Evolutionary conservation across 2,329 filamentous ascomycete genomes (phyloP), one percentile per base, ranked within the genome.

Genomic region (Ophiostoma australiae): DNA sequence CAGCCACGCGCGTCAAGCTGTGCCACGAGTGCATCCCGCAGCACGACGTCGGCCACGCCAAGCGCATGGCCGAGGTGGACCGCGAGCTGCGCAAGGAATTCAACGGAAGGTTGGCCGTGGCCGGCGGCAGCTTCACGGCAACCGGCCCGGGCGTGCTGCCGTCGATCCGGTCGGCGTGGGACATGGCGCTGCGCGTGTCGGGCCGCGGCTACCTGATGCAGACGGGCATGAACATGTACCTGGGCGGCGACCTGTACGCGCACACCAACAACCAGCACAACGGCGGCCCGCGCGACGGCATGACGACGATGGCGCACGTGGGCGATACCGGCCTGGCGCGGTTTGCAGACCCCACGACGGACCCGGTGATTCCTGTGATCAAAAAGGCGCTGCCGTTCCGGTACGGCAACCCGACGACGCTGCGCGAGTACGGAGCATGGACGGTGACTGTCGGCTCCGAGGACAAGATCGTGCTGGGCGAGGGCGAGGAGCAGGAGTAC

Each of bases 21-120:
- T 85, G 84, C 73, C 78, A 82, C 72, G 84, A 95, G 73, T 97
- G 93, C 77, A 95, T 99, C 74, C 94, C 95, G 13, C 95, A 99
- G 80, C 96, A 97, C 79, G 86, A 85, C 0, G 89, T 97, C 1
- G 93, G 93, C 48, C 94, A 98, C 79, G 80, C 86, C 35, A 79
- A 82, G 10, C 84, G 86, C 72, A 87, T 96, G 82, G 80, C 80
- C 31, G 77, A 78, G 1, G 86, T 89, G 0, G 84, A 89, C 75
- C 76, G 80, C 2, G 82, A 89, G 69, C 82, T 92, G 5, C 77
- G 80, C 41, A 72, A 81, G 3, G 80, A 82, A 5, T 96, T 89
- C 78, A 78, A 83, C 10, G 88, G 90, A 17, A 82, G 85, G 15
- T 81, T 97, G 37, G 85, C 88, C 72, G 89, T 95, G 23, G 84